These are phyloP conservation scores for Tetracentron sinense DNA, from an alignment of 164 flowering plant genomes.

Conservation along the genomic window DNA sequence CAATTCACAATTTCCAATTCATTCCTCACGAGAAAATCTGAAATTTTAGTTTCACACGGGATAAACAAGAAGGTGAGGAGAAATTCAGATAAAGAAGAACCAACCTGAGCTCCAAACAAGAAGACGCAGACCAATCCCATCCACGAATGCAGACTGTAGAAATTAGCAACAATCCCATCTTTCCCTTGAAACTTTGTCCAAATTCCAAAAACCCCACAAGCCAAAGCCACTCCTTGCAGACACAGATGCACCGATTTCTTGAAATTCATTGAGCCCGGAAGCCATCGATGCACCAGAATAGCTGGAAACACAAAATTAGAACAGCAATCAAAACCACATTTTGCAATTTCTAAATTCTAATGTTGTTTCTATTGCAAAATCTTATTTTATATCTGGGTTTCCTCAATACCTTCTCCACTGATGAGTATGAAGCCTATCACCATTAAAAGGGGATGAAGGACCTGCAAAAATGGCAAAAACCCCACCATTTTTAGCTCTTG, in stretches of 20 bases:
- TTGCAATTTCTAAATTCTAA: not conserved
- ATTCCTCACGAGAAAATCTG: too few species aligned
- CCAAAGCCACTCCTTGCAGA: slow-evolving; percentile 89
- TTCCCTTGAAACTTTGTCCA: slow-evolving; percentile 79
- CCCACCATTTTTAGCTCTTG: not conserved
- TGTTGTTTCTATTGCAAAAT: not conserved
- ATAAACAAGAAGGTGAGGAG: not conserved
- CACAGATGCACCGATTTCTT: slow-evolving; percentile 84
- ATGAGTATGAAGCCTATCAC: slow-evolving; percentile 86
- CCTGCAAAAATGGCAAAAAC: slow-evolving; percentile 34
- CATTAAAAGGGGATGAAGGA: slow-evolving; percentile 84
- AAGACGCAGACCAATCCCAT: slow-evolving; percentile 74
- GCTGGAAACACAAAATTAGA: slow-evolving; percentile 39
- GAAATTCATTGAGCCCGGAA: slow-evolving; percentile 73
- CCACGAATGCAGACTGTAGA: slow-evolving; percentile 93
- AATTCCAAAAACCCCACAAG: slow-evolving; percentile 73
- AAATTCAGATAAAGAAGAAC: not conserved
- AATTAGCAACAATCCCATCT: slow-evolving; percentile 70
- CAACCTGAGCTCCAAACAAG: slow-evolving; percentile 79
- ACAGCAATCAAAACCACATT: slow-evolving; percentile 12
- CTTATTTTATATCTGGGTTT: not conserved
- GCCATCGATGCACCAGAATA: slow-evolving; percentile 78
- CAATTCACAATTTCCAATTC: too few species aligned
- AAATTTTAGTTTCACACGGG: not conserved
- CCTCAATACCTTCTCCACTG: slow-evolving; percentile 90